phyloP scores from a whole-genome alignment of 1,284 basidiomycete species.

The Cystobasidium sp. region DNA sequence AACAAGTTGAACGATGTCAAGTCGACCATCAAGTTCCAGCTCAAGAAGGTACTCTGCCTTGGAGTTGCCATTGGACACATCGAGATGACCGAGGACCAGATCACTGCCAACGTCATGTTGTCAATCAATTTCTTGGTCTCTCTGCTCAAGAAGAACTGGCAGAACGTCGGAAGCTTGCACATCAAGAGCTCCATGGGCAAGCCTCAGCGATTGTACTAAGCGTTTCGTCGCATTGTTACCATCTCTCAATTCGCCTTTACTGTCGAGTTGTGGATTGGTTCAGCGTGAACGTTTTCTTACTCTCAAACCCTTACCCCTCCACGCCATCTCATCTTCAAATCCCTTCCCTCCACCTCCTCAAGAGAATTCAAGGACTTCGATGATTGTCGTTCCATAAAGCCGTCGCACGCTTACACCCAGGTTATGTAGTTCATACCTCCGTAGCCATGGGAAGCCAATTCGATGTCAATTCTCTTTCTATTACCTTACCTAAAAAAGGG shows the following conservation, averaged over 20 bases:
- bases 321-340: background rate
- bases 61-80: slow-evolving; percentile 98
- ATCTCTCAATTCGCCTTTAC: background rate
- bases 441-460: slow-evolving; percentile 33
- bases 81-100: slow-evolving; percentile 97
- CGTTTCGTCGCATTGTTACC: background rate
- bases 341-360: background rate
- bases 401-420: slow-evolving; percentile 46
- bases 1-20: slow-evolving; percentile 95
- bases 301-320: background rate
- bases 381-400: slow-evolving; percentile 39
- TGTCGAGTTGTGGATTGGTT: no score
- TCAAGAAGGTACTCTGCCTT: slow-evolving; percentile 99
- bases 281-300: background rate
- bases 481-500: background rate
- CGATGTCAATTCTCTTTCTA: slow-evolving; percentile 7
- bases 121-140: slow-evolving; percentile 99
- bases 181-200: slow-evolving; percentile 69
- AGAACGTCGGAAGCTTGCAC: slow-evolving; percentile 98
- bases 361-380: slow-evolving; percentile 8
- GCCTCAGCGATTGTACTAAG: slow-evolving; percentile 41
- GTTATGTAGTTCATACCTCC: background rate
- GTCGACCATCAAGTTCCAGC: slow-evolving; percentile 92
- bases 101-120: slow-evolving; percentile 96
- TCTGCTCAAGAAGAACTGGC: slow-evolving; percentile 99